A percentile compares a stretch with the other conserved stretches of the same genome.
These are phyloP conservation scores for Glebionis coronaria DNA, from an alignment of 129 eudicot genomes.

Conservation along the genomic window DNA sequence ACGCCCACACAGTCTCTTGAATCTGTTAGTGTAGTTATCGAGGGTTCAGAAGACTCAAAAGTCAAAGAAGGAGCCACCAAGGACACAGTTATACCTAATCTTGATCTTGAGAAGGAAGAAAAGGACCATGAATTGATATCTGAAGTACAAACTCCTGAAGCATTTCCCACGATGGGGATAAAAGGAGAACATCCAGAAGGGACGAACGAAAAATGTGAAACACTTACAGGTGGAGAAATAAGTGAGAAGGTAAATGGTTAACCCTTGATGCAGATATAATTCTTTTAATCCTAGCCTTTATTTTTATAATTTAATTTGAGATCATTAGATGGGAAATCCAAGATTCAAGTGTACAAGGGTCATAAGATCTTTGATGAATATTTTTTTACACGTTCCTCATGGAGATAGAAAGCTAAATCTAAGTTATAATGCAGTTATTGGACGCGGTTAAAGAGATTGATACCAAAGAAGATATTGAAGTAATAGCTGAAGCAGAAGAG, in stretches of 20 bases:
- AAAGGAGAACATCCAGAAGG: conserved; percentile 17
- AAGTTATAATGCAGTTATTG: neutral
- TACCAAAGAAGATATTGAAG: conserved; percentile 1
- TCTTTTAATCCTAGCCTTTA: neutral
- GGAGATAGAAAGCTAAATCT: conserved; percentile 1
- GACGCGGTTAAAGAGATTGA: neutral
- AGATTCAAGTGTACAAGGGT: neutral
- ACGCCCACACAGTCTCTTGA: conserved; percentile 21
- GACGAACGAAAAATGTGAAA: conserved; percentile 15
- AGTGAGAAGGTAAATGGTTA: conserved; percentile 23
- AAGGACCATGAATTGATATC: conserved; percentile 17
- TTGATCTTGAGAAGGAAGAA: conserved; percentile 1
- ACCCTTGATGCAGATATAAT: conserved; percentile 5
- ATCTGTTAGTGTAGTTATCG: conserved; percentile 19
- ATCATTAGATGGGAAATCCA: neutral
- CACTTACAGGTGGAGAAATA: conserved; percentile 6
- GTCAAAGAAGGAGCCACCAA: neutral
- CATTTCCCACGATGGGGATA: conserved; percentile 8
- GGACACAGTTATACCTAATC: too few species aligned
- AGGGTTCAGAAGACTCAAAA: conserved; percentile 17
- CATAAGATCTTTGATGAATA: conserved; percentile 1
- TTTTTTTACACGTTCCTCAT: neutral
- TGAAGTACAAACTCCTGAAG: conserved; percentile 21
- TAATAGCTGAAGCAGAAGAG: neutral
- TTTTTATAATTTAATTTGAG: neutral